phyloP scores from a whole-genome alignment of 768 basidiomycete species.

The Tylopilus sp. region DNA sequence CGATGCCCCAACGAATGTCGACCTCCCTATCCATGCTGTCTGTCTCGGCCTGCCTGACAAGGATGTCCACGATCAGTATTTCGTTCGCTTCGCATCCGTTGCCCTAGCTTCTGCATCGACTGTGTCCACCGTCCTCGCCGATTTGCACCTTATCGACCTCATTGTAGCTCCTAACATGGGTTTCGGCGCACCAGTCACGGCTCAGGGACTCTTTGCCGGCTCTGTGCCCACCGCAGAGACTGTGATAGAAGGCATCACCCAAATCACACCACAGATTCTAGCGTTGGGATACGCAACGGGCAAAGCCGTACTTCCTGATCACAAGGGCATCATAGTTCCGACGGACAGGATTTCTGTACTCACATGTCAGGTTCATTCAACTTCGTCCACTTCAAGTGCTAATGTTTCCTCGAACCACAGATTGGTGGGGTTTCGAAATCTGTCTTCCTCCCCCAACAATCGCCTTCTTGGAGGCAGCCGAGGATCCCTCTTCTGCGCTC shows the following conservation, averaged over 20 bases:
- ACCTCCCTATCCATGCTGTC: slow-evolving; percentile 70
- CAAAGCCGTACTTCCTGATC: slow-evolving; percentile 58
- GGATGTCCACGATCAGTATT: slow-evolving; percentile 60
- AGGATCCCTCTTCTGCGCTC: slow-evolving; percentile 49
- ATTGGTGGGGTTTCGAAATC: slow-evolving; percentile 90
- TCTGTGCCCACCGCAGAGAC: slow-evolving; percentile 74
- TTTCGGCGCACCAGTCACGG: slow-evolving; percentile 69
- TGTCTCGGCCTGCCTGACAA: slow-evolving; percentile 63
- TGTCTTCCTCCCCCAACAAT: slow-evolving; percentile 72
- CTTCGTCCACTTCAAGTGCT: background rate
- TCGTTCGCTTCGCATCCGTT: slow-evolving; percentile 48
- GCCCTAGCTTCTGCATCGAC: slow-evolving; percentile 49
- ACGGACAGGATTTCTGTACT: slow-evolving; percentile 73
- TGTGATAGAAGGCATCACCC: slow-evolving; percentile 61
- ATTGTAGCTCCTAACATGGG: slow-evolving; percentile 62
- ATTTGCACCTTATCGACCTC: slow-evolving; percentile 61
- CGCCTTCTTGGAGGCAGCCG: slow-evolving; percentile 59
- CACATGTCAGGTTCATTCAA: slow-evolving; percentile 56
- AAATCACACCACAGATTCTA: slow-evolving; percentile 76
- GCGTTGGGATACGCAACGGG: slow-evolving; percentile 76
- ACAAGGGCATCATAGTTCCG: slow-evolving; percentile 68
- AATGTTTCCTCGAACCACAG: slow-evolving; percentile 35
- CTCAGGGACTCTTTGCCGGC: slow-evolving; percentile 65
- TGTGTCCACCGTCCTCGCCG: slow-evolving; percentile 49
- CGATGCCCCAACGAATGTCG: slow-evolving; percentile 11